phyloP scores from a whole-genome alignment of 2,329 filamentous ascomycete genomes.

The Diplodia corticola region DNA sequence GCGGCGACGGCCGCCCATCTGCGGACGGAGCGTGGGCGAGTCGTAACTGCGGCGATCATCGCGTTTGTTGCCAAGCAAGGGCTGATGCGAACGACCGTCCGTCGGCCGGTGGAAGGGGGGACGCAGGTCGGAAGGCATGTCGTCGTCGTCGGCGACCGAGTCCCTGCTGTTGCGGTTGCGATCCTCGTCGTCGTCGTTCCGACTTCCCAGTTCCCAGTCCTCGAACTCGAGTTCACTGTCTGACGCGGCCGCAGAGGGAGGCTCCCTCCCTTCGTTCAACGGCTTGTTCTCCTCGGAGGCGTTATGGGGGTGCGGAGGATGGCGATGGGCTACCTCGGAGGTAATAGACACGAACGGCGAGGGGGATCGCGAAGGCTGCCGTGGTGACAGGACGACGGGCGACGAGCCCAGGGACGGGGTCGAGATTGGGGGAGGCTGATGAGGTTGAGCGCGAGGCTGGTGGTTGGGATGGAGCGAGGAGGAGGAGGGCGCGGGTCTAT shows the following conservation, averaged over 20 bases:
- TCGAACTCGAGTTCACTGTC: conserved; percentile 44
- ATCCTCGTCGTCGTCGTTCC: background rate
- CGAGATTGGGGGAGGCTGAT: conserved; percentile 18
- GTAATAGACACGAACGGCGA: conserved; percentile 31
- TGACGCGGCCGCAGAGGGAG: conserved; percentile 20
- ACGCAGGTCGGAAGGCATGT: conserved; percentile 54
- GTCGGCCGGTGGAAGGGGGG: conserved; percentile 40
- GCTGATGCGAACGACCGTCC: conserved; percentile 50
- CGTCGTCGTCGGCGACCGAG: conserved; percentile 36
- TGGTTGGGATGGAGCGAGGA: conserved; percentile 2
- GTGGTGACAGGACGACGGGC: conserved; percentile 30
- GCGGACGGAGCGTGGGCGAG: conserved; percentile 37
- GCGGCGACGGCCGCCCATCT: conserved; percentile 60
- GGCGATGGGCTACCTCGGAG: conserved; percentile 24
- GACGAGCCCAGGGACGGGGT: conserved; percentile 25
- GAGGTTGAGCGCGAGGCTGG: conserved; percentile 3
- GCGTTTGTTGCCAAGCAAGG: conserved; percentile 52
- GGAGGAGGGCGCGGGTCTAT: conserved; percentile 1
- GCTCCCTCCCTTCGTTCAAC: conserved; percentile 6
- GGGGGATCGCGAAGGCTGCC: conserved; percentile 30
- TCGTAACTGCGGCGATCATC: conserved; percentile 42
- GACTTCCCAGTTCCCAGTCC: conserved; percentile 39
- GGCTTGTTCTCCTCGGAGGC: conserved; percentile 25
- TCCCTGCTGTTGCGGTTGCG: conserved; percentile 29
- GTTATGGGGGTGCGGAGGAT: background rate